Evolutionary conservation across 2,329 filamentous ascomycete species (phyloP).

Genomic region (Geosmithia morbida): DNA sequence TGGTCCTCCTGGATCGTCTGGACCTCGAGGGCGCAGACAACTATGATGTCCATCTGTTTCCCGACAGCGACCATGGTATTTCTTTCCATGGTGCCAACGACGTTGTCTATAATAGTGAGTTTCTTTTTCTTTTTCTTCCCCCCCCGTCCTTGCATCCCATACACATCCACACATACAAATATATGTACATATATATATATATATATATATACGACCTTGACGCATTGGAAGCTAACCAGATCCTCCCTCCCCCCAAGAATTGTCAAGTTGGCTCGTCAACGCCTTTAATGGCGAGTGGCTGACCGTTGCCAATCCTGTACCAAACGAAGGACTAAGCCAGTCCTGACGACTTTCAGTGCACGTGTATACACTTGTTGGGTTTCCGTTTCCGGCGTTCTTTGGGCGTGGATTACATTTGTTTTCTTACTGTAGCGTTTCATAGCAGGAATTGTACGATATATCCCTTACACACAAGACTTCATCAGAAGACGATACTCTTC

Average conservation of each 20-base stretch:
- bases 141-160: slow-evolving; percentile 2
- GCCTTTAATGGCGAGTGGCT: slow-evolving; percentile 97
- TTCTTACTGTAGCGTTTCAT: neutral
- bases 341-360: neutral
- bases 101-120: slow-evolving; percentile 88
- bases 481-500: no score
- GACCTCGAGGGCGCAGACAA: slow-evolving; percentile 75
- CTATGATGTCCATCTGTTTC: slow-evolving; percentile 93
- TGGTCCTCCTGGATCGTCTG: slow-evolving; percentile 74
- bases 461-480: no score
- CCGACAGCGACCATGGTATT: slow-evolving; percentile 90
- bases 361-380: neutral
- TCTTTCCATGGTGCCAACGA: slow-evolving; percentile 85
- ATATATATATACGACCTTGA: no score
- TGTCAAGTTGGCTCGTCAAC: slow-evolving; percentile 86
- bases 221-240: no score
- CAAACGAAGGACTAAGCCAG: slow-evolving; percentile 12
- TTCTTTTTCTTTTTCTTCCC: neutral
- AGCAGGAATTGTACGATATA: neutral
- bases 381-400: neutral
- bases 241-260: no score
- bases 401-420: no score
- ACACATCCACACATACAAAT: neutral
- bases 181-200: no score
- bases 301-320: slow-evolving; percentile 35